These are phyloP conservation scores for Boeremia exigua DNA, from an alignment of 2,329 filamentous ascomycete genomes.

Conservation along the genomic window DNA sequence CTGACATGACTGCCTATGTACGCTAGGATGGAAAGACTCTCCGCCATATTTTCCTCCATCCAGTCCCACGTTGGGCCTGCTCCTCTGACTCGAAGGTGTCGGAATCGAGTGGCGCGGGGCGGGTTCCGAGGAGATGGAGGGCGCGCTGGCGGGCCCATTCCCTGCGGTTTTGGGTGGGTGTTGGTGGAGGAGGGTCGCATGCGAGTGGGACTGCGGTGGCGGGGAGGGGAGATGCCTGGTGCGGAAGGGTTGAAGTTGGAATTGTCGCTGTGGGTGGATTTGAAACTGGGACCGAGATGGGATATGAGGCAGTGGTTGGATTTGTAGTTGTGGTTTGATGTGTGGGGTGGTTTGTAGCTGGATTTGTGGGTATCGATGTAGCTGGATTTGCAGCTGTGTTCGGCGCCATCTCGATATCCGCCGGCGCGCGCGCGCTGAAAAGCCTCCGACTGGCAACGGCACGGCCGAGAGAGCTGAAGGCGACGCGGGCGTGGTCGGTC, in stretches of 20 bases:
- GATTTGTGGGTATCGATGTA: neutral
- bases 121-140: conserved; percentile 51
- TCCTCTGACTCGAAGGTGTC: conserved; percentile 5
- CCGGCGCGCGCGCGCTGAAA: conserved; percentile 35
- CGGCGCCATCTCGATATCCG: conserved; percentile 42
- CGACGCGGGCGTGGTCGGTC: conserved; percentile 3
- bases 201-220: neutral
- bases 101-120: conserved; percentile 21
- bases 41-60: conserved; percentile 38
- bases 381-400: neutral
- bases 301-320: neutral
- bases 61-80: conserved; percentile 27
- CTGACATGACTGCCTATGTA: too few relatives aligned
- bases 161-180: conserved; percentile 38
- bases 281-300: neutral
- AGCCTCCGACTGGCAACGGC: conserved; percentile 35
- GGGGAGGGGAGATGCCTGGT: neutral
- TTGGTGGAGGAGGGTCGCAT: neutral
- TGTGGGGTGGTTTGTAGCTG: neutral
- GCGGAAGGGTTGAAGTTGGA: neutral
- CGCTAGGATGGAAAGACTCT: conserved; percentile 37
- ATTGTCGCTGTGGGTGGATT: neutral
- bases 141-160: conserved; percentile 56
- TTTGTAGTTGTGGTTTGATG: neutral
- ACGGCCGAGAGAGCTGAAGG: conserved; percentile 33